Conservation (phyloP, 1,284 basidiomycete species). For the Heterobasidion annosum region DNA sequence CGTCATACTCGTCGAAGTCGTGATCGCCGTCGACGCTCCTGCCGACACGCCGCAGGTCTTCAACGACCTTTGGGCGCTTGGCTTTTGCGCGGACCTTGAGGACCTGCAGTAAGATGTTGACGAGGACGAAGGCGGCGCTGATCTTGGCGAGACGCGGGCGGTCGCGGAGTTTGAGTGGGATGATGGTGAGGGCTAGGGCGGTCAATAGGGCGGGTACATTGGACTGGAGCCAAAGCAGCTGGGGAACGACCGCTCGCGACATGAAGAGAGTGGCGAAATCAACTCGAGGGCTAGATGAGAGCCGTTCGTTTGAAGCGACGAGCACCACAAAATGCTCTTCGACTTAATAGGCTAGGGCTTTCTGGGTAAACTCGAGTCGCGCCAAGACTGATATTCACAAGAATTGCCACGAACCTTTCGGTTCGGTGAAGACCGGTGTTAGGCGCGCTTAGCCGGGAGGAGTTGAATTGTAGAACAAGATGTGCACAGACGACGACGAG, state of each 20-base stretch:
- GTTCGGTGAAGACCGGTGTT: too few relatives aligned
- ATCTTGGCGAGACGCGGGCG: neutral
- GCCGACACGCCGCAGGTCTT: neutral
- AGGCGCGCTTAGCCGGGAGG: too few relatives aligned
- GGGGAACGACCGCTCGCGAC: neutral
- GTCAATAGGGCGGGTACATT: neutral
- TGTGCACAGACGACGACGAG: too few relatives aligned
- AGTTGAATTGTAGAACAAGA: too few relatives aligned
- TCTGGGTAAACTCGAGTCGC: too few relatives aligned
- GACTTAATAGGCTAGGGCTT: too few relatives aligned
- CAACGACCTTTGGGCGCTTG: neutral
- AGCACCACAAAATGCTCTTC: too few relatives aligned
- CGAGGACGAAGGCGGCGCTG: neutral
- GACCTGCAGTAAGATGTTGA: neutral
- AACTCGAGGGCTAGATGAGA: too few relatives aligned
- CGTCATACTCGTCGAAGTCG: constrained; percentile 39
- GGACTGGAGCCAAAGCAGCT: neutral
- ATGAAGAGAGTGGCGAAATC: neutral
- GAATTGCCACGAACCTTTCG: too few relatives aligned
- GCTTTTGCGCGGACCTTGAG: neutral
- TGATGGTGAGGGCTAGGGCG: neutral
- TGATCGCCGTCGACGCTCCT: neutral
- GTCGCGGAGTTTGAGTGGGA: neutral
- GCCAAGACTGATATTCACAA: too few relatives aligned
- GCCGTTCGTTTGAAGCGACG: too few relatives aligned